A percentile compares a stretch with the other conserved stretches of the same genome.
phyloP scores from a whole-genome alignment of 305 asterid species.

The Fraxinus sp. region DNA sequence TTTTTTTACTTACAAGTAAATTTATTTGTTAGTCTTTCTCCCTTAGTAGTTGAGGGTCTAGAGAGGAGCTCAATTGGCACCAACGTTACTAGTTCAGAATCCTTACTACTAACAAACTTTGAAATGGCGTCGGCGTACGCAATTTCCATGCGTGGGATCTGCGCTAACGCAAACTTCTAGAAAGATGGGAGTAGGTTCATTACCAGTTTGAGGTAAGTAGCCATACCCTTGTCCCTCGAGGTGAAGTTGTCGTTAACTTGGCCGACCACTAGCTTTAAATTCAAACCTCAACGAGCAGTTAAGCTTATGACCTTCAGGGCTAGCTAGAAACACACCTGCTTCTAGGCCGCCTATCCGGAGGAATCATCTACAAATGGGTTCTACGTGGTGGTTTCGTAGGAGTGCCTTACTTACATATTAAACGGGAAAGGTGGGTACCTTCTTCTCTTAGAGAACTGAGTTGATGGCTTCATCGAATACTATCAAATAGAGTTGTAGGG shows the following conservation, averaged over 20 bases:
- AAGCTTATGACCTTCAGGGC: too few species aligned
- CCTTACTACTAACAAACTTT: not conserved
- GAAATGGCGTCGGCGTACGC: not conserved
- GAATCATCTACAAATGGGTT: too few species aligned
- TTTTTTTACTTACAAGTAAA: not conserved
- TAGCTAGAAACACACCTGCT: too few species aligned
- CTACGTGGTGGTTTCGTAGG: too few species aligned
- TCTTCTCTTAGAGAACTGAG: too few species aligned
- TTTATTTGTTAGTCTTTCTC: not conserved
- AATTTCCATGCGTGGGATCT: not conserved
- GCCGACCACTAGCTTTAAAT: not conserved
- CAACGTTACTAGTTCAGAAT: not conserved
- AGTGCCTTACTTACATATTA: too few species aligned
- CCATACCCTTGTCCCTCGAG: not conserved
- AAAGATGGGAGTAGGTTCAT: not conserved
- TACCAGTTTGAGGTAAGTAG: not conserved
- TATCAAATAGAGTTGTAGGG: too few species aligned
- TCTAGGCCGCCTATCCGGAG: too few species aligned
- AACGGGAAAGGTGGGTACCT: too few species aligned
- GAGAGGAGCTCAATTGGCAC: not conserved
- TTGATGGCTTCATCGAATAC: too few species aligned
- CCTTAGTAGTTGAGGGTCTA: not conserved
- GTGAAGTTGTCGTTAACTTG: not conserved
- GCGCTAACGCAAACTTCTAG: not conserved
- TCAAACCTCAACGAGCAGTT: too few species aligned